Conservation (phyloP, 306 rosid species). For the Alnus glutinosa region DNA sequence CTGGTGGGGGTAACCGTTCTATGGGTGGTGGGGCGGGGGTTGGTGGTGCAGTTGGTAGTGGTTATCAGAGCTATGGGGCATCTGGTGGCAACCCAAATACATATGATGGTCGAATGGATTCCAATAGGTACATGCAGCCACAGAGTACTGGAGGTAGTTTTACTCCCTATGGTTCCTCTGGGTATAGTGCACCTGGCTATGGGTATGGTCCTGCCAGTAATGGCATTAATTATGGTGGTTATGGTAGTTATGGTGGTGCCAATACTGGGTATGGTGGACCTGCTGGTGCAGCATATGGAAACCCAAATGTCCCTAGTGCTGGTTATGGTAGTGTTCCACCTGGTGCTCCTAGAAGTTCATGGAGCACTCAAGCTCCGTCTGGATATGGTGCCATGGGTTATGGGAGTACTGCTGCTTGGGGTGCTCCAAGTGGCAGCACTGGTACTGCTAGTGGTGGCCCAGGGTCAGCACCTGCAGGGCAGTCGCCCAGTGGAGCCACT, state of each 20-base stretch:
- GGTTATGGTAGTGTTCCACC: conserved; percentile 85
- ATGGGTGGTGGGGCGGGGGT: conserved; percentile 70
- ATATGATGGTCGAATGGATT: conserved; percentile 88
- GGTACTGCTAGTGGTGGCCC: conserved; percentile 70
- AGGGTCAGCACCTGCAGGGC: conserved; percentile 83
- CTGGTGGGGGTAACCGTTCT: conserved; percentile 80
- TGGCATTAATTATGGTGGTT: conserved; percentile 83
- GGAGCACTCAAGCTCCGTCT: conserved; percentile 81
- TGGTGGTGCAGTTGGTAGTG: conserved; percentile 58
- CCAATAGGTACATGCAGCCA: conserved; percentile 88
- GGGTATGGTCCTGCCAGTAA: conserved; percentile 92
- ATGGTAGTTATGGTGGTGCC: conserved; percentile 79
- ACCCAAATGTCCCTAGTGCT: conserved; percentile 79
- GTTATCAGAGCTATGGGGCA: conserved; percentile 81
- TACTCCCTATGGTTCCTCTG: conserved; percentile 89
- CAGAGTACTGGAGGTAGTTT: conserved; percentile 81
- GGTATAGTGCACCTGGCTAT: conserved; percentile 74
- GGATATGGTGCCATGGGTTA: conserved; percentile 98
- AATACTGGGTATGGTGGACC: conserved; percentile 86
- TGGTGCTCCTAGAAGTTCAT: conserved; percentile 87
- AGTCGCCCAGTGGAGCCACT: conserved; percentile 85
- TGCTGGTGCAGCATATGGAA: conserved; percentile 83
- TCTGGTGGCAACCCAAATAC: conserved; percentile 87
- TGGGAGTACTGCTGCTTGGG: conserved; percentile 88
- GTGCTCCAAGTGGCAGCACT: conserved; percentile 64